A percentile compares a stretch with the other conserved stretches of the same genome.
Evolutionary conservation across 2,329 filamentous ascomycete genomes (phyloP).

Genomic region (Karstenula rhodostoma): DNA sequence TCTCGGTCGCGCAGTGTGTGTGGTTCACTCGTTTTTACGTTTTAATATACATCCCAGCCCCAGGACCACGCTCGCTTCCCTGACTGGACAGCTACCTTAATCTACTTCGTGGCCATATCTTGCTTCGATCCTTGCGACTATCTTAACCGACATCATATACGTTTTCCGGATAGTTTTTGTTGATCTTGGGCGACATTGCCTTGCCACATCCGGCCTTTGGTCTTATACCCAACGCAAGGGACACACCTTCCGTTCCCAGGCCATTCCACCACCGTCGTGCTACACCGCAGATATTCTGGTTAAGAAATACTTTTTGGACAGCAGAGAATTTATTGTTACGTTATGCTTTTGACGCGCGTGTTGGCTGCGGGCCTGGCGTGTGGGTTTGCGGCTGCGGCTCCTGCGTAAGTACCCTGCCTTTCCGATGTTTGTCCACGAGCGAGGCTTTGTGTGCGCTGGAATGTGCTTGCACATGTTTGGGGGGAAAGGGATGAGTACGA

Average conservation of each 20-base stretch:
- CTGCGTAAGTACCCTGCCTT: constrained; percentile 37
- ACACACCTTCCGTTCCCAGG: neutral
- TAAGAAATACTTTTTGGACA: neutral
- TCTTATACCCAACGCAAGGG: neutral
- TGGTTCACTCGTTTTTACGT: neutral
- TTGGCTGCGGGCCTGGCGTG: constrained; percentile 34
- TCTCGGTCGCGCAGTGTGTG: neutral
- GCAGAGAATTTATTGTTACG: constrained; percentile 7
- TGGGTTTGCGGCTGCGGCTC: constrained; percentile 36
- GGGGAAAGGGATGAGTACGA: neutral
- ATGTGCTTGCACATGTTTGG: neutral
- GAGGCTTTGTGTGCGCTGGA: constrained; percentile 6
- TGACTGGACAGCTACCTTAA: neutral
- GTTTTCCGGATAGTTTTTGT: neutral
- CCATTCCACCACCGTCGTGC: neutral
- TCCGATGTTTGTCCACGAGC: neutral
- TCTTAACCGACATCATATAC: neutral
- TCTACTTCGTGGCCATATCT: neutral
- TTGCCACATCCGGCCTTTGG: neutral
- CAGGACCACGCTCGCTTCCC: neutral
- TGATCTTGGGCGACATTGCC: neutral
- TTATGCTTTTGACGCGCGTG: constrained; percentile 38
- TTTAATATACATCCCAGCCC: neutral
- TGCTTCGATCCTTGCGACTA: neutral
- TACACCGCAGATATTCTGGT: neutral